phyloP scores from a whole-genome alignment of 257 asterid genomes.

The Echium plantagineum region DNA sequence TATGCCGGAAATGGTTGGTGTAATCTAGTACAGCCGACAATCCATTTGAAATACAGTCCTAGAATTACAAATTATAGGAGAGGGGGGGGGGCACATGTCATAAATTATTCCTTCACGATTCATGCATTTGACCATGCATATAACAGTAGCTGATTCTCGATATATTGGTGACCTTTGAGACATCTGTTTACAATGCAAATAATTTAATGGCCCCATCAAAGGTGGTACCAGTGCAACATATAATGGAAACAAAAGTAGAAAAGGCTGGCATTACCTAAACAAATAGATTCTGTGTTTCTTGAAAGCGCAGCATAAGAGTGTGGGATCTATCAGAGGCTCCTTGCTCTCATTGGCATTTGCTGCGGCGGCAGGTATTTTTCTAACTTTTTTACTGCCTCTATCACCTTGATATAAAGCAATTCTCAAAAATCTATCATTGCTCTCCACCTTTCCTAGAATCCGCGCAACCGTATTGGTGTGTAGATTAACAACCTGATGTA shows the following conservation, averaged over 20 bases:
- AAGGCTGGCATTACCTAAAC: conserved; percentile 54
- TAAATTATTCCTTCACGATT: not conserved
- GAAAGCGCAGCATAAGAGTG: conserved; percentile 96
- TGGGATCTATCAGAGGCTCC: conserved; percentile 87
- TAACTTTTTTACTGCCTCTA: conserved; percentile 66
- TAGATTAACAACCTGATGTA: conserved; percentile 59
- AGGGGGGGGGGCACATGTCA: not conserved
- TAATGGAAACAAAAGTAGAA: not conserved
- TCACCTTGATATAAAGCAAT: conserved; percentile 98
- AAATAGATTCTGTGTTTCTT: conserved; percentile 90
- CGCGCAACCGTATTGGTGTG: conserved; percentile 89
- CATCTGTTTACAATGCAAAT: not conserved
- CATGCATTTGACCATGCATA: no score
- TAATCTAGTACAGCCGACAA: not conserved
- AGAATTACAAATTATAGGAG: not conserved
- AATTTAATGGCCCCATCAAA: not conserved
- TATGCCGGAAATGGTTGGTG: not conserved
- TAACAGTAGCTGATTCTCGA: no score
- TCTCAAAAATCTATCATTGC: conserved; percentile 85
- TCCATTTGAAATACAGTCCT: not conserved
- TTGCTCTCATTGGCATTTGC: conserved; percentile 89
- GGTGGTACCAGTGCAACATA: not conserved
- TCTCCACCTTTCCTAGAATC: conserved; percentile 95
- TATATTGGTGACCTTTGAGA: no score
- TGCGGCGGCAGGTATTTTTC: conserved; percentile 83